Evolutionary conservation across 2,329 filamentous ascomycete species (phyloP).

Genomic region (Pseudopyrenochaeta lycopersici): DNA sequence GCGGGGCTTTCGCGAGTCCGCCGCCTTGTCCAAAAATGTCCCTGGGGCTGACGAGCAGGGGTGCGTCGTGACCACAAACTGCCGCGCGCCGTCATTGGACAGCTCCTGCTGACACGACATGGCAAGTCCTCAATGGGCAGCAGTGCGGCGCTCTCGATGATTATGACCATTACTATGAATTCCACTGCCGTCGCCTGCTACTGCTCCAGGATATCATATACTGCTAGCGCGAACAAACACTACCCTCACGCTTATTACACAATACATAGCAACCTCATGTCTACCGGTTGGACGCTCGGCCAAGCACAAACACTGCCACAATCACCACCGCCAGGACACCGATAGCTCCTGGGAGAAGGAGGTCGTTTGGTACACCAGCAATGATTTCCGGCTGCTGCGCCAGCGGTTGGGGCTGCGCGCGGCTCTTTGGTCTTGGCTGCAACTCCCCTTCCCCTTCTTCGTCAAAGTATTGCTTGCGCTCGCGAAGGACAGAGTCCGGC

Average conservation of each 20-base stretch:
- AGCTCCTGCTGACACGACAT: not conserved
- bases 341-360: constrained; percentile 91
- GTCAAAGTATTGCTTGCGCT: constrained; percentile 59
- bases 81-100: constrained; percentile 15
- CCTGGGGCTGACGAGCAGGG: constrained; percentile 13
- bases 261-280: not conserved
- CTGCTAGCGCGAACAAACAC: not conserved
- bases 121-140: not conserved
- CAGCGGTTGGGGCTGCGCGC: constrained; percentile 55
- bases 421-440: constrained; percentile 43
- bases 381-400: constrained; percentile 79
- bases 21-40: constrained; percentile 20
- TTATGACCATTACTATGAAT: too few species aligned
- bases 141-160: not conserved
- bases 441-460: constrained; percentile 69
- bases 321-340: constrained; percentile 95
- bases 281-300: constrained; percentile 65
- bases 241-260: not conserved
- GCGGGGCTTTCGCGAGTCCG: constrained; percentile 23
- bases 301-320: constrained; percentile 88
- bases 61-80: constrained; percentile 5
- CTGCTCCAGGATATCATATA: not conserved
- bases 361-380: constrained; percentile 89
- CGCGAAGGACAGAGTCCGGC: constrained; percentile 59
- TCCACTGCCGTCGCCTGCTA: not conserved